Evolutionary conservation across 495 filamentous ascomycete species (phyloP).

Genomic region (Podospora pseudopauciseta): DNA sequence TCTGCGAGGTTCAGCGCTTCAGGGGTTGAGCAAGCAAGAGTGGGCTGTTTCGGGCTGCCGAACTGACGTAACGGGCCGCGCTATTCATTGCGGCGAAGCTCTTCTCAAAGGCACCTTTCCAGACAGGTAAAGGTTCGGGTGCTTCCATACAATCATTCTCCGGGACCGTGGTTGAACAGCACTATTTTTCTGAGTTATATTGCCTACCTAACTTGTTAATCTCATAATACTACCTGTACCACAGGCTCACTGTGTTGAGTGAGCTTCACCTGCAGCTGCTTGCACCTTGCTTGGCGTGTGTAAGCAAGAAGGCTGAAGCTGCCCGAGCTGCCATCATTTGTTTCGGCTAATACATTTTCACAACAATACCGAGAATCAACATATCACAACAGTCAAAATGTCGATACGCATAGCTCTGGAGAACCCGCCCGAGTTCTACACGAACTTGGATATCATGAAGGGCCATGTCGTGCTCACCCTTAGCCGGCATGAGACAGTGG

Average conservation of each 20-base stretch:
- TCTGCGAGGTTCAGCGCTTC: background rate
- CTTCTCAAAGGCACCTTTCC: background rate
- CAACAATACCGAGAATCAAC: background rate
- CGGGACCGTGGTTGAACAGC: background rate
- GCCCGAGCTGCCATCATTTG: background rate
- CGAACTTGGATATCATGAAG: slow-evolving; percentile 80
- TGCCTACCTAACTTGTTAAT: background rate
- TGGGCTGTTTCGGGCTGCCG: slow-evolving; percentile 1
- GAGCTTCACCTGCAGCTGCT: background rate
- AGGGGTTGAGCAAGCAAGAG: background rate
- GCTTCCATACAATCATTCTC: background rate
- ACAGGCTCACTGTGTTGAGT: background rate
- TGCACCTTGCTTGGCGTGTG: background rate
- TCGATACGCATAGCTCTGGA: slow-evolving; percentile 75
- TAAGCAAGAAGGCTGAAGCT: background rate
- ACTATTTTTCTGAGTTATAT: background rate
- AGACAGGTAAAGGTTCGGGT: background rate
- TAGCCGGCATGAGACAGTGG: slow-evolving; percentile 61
- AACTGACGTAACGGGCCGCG: slow-evolving; percentile 33
- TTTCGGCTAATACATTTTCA: background rate
- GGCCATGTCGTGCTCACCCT: slow-evolving; percentile 63
- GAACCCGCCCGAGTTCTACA: slow-evolving; percentile 69
- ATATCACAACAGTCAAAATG: slow-evolving; percentile 48
- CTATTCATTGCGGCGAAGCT: slow-evolving; percentile 28
- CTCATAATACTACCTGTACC: background rate